These are phyloP conservation scores for Rosa lucieae DNA, from an alignment of 306 rosid genomes.

Conservation along the genomic window DNA sequence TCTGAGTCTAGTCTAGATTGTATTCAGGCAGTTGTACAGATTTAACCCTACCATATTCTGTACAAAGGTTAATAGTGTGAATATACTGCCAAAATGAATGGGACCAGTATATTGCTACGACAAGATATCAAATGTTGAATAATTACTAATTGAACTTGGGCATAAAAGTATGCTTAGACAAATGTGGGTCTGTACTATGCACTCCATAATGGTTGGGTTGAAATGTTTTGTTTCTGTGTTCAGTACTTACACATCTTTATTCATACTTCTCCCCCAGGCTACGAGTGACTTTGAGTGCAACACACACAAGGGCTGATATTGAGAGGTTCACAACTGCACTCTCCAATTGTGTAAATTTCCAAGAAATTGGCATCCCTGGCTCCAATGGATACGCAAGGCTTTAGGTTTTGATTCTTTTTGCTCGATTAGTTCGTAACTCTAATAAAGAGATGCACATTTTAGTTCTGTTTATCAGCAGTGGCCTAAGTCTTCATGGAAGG, in stretches of 20 bases:
- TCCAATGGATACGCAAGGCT: neutral
- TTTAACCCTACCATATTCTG: neutral
- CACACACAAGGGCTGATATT: slow-evolving; percentile 74
- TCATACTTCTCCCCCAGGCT: slow-evolving; percentile 44
- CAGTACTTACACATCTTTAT: slow-evolving; percentile 2
- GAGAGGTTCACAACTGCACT: slow-evolving; percentile 67
- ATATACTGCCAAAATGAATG: neutral
- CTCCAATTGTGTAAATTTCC: slow-evolving; percentile 53
- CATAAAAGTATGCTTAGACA: neutral
- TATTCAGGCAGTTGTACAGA: neutral
- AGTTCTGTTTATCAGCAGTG: neutral
- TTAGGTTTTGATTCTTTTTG: neutral
- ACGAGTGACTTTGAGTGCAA: slow-evolving; percentile 73
- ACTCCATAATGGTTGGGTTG: neutral
- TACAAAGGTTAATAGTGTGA: neutral
- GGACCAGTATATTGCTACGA: neutral
- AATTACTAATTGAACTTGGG: neutral
- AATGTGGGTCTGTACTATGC: neutral
- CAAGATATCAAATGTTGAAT: neutral
- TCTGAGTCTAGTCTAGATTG: neutral
- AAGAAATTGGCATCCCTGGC: neutral
- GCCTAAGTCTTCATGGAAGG: neutral
- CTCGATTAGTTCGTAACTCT: neutral
- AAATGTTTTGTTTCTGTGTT: neutral
- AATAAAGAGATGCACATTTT: no score